Evolutionary conservation across 192 early-diverging fungal genomes (phyloP).

Genomic region (Gaertneriomyces sp.): DNA sequence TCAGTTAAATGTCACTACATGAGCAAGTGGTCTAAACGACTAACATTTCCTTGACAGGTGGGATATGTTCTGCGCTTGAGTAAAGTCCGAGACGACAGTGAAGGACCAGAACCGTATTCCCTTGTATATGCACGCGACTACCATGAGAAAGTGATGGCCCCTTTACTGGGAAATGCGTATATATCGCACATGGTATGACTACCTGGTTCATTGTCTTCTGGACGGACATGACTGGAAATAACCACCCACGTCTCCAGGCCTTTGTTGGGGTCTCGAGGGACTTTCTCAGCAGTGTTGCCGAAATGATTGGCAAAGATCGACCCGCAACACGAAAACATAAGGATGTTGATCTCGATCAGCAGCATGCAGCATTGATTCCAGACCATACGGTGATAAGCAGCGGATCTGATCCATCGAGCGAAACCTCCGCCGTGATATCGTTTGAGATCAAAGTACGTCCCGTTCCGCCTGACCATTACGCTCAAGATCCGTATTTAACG

Average conservation of each 20-base stretch:
- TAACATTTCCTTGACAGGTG: not conserved
- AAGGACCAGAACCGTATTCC: not conserved
- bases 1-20: conserved; percentile 28
- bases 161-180: conserved; percentile 10
- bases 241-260: too few species aligned
- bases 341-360: conserved; percentile 5
- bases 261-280: too few species aligned
- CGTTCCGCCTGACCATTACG: not conserved
- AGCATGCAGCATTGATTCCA: conserved; percentile 14
- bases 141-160: conserved; percentile 20
- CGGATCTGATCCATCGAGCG: not conserved
- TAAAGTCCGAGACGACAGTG: conserved; percentile 7
- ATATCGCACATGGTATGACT: conserved; percentile 1
- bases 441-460: conserved; percentile 23
- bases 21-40: not conserved
- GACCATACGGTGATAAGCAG: conserved; percentile 10
- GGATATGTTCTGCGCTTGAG: conserved; percentile 15
- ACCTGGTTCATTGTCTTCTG: too few species aligned
- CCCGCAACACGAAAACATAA: conserved; percentile 7
- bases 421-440: not conserved
- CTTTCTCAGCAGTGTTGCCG: too few species aligned
- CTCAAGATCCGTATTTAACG: not conserved
- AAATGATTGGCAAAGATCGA: not conserved
- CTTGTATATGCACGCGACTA: conserved; percentile 36
- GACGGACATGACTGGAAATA: too few species aligned